Percentiles rank a stretch among this genome's conserved stretches.
Evolutionary conservation across 1,284 basidiomycete species (phyloP).

Genomic region (Fomitopsis schrenkii): DNA sequence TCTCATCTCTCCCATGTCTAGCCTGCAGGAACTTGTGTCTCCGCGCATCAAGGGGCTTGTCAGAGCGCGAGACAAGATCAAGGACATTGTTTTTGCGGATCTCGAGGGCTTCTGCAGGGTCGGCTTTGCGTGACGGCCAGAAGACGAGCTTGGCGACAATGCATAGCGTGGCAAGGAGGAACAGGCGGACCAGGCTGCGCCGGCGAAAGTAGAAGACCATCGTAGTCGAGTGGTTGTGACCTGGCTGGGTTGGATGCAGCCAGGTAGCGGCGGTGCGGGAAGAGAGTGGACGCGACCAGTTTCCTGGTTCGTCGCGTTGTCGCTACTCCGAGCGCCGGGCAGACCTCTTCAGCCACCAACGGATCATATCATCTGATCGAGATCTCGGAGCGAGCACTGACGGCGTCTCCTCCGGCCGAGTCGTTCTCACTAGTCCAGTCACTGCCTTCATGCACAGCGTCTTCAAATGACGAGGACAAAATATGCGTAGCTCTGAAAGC

Average conservation of each 20-base stretch:
- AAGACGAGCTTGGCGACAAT: constrained; percentile 40
- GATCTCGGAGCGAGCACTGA: too few species aligned
- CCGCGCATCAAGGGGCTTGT: constrained; percentile 82
- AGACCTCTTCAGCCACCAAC: too few species aligned
- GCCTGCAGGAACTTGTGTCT: constrained; percentile 84
- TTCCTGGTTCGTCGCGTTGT: background rate
- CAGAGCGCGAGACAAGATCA: constrained; percentile 79
- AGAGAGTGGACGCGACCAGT: background rate
- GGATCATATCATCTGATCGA: too few species aligned
- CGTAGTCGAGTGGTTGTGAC: background rate
- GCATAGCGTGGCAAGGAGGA: constrained; percentile 27
- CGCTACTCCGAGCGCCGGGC: too few species aligned
- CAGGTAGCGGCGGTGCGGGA: background rate
- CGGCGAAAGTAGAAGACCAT: constrained; percentile 34
- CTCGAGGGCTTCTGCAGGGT: constrained; percentile 38
- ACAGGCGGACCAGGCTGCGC: constrained; percentile 32
- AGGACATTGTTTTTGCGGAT: constrained; percentile 81
- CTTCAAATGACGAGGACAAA: too few species aligned
- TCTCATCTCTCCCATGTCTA: constrained; percentile 80
- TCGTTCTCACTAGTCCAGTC: too few species aligned
- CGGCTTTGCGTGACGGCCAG: constrained; percentile 35
- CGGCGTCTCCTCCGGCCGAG: too few species aligned
- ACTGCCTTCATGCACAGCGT: too few species aligned
- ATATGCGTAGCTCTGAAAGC: too few species aligned
- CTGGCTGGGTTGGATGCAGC: background rate